Evolutionary conservation across 257 asterid species (phyloP).

Genomic region (Verbena officinalis): DNA sequence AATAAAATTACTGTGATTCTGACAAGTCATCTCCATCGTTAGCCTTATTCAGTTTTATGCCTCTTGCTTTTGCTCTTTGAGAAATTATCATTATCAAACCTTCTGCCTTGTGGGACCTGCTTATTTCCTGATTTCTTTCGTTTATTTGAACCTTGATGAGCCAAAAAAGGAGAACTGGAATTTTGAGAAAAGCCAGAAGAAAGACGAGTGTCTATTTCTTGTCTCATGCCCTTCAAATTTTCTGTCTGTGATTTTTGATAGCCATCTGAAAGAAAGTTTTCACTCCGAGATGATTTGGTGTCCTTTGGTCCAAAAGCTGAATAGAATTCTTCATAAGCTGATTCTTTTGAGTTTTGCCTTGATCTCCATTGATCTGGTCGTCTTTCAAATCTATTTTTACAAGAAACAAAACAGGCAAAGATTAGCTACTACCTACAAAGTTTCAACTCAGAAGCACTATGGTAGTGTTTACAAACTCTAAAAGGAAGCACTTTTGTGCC

Average conservation of each 20-base stretch:
- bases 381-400: conserved; percentile 54
- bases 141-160: conserved; percentile 61
- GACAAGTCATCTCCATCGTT: conserved; percentile 39
- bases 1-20: not conserved
- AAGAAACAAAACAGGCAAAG: conserved; percentile 12
- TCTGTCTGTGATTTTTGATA: conserved; percentile 58
- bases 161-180: conserved; percentile 61
- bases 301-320: conserved; percentile 73
- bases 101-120: conserved; percentile 37
- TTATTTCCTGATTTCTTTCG: conserved; percentile 43
- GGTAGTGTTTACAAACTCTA: too few relatives aligned
- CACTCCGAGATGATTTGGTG: conserved; percentile 49
- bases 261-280: conserved; percentile 58
- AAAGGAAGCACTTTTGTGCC: too few relatives aligned
- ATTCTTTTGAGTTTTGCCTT: conserved; percentile 72
- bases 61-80: conserved; percentile 42
- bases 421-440: conserved; percentile 2
- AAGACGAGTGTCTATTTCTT: conserved; percentile 63
- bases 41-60: conserved; percentile 33
- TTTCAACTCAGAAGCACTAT: not conserved
- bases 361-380: conserved; percentile 88
- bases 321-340: conserved; percentile 68
- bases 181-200: conserved; percentile 42
- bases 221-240: conserved; percentile 70
- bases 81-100: conserved; percentile 31